These are phyloP conservation scores for Leccinum aurantiacum DNA, from an alignment of 768 basidiomycete species.

Conservation along the genomic window DNA sequence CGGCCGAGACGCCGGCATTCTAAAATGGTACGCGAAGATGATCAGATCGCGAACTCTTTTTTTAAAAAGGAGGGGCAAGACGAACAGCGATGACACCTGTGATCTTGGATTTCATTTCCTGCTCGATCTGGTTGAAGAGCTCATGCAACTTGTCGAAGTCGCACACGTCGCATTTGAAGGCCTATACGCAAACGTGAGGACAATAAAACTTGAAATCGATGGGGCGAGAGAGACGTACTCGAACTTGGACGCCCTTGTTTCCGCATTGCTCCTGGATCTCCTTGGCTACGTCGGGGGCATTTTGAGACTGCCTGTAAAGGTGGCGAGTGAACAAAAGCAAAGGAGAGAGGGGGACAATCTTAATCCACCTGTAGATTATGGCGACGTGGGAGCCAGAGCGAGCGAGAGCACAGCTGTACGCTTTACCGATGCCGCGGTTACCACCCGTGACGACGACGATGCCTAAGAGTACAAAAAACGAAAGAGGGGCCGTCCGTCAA, in stretches of 20 bases:
- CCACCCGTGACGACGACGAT: constrained; percentile 62
- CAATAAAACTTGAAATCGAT: neutral
- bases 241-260: constrained; percentile 41
- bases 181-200: constrained; percentile 32
- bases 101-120: constrained; percentile 44
- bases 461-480: constrained; percentile 29
- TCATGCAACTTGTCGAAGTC: constrained; percentile 42
- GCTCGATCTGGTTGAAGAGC: constrained; percentile 48
- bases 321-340: neutral
- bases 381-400: constrained; percentile 57
- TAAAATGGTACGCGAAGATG: constrained; percentile 16
- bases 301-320: constrained; percentile 40
- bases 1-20: constrained; percentile 64
- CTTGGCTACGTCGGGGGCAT: constrained; percentile 49
- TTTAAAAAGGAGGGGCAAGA: neutral
- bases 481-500: neutral
- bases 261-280: constrained; percentile 47
- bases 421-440: constrained; percentile 60
- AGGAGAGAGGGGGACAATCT: neutral
- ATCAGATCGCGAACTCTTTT: too few relatives aligned
- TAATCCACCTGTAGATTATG: constrained; percentile 53
- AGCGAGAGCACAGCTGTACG: constrained; percentile 52
- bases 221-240: constrained; percentile 10
- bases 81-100: constrained; percentile 56
- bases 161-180: constrained; percentile 62